These are phyloP conservation scores for Alternaria ethzedia DNA, from an alignment of 2,329 filamentous ascomycete genomes.

Conservation along the genomic window DNA sequence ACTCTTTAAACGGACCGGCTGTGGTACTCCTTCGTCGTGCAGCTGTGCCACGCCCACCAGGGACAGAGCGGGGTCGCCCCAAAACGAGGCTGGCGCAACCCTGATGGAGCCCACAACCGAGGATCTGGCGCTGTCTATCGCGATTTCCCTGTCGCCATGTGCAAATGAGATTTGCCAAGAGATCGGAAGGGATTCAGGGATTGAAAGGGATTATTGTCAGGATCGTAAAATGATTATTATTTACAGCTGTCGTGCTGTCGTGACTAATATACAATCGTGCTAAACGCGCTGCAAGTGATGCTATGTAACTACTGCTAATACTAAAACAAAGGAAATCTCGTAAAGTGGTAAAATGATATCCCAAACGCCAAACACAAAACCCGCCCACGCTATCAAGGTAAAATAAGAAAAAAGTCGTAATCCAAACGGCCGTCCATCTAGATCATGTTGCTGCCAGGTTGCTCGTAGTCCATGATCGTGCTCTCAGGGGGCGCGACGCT, in stretches of 20 bases:
- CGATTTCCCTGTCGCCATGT: background rate
- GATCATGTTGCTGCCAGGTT: slow-evolving; percentile 35
- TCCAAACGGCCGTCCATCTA: slow-evolving; percentile 16
- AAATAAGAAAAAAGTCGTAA: slow-evolving; percentile 10
- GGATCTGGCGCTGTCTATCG: background rate
- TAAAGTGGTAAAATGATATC: background rate
- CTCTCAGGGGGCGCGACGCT: slow-evolving; percentile 42
- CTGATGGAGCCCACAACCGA: background rate
- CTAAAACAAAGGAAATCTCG: slow-evolving; percentile 5
- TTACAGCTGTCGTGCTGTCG: background rate
- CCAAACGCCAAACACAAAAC: slow-evolving; percentile 11
- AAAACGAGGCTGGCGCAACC: slow-evolving; percentile 1
- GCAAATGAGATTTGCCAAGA: background rate
- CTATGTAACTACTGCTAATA: background rate
- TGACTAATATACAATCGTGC: slow-evolving; percentile 1
- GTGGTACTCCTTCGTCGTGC: background rate
- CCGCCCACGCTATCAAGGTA: slow-evolving; percentile 4
- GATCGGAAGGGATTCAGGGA: background rate
- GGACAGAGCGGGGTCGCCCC: background rate
- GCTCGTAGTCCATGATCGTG: slow-evolving; percentile 43
- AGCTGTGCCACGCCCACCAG: background rate
- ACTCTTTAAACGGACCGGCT: slow-evolving; percentile 3
- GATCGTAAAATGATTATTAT: background rate
- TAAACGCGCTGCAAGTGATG: background rate
- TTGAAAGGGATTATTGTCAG: background rate